Evolutionary conservation across 2,329 filamentous ascomycete species (phyloP), one percentile per base, ranked within the genome.

Genomic region (Pseudogymnoascus sp.): DNA sequence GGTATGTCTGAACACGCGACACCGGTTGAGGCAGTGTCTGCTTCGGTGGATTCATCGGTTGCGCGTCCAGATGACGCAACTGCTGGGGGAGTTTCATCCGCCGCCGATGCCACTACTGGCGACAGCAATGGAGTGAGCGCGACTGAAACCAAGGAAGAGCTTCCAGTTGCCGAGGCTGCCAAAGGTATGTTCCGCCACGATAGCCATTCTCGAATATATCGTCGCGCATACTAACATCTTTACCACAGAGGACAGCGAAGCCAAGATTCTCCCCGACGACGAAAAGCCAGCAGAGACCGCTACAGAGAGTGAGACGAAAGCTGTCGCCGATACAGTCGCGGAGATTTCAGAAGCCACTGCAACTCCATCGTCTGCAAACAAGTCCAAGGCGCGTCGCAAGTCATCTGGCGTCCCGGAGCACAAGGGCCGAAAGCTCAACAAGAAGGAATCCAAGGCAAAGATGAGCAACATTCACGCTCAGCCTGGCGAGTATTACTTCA

Each of bases 401-500:
- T 96, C 91, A 23, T 60, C 58, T 41, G 81, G 81, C 62, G 83
- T 82, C 45, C 81, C 88, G 8, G 85, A 88, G 67, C 80, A 86
- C 75, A 92, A 90, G 77, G 80, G 77, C 69, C 93, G 92, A 81
- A 93, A 93, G 65, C 80, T 92, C 65, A 95, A 86, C 79, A 91
- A 88, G 79, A 96, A 95, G 81, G 89, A 87, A 73, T 93, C 90
- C 58, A 88, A 87, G 77, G 81, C 83, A 65, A 87, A 88, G 72
- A 81, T 89, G 66, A 83, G 83, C 49, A 84, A 91, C 69, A 81
- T 91, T 61, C 85, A 96, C 73, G 93, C 91, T 67, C 83, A 96
- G 79, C 90, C 95, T 4, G 95, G 96, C 69, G 89, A 97, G 71
- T 89, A 93, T 77, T 97, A 89, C 77, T 87, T 96, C 72, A 91